Base-by-base conservation (phyloP, 306 rosid genomes). In the Argentina anserina region DNA sequence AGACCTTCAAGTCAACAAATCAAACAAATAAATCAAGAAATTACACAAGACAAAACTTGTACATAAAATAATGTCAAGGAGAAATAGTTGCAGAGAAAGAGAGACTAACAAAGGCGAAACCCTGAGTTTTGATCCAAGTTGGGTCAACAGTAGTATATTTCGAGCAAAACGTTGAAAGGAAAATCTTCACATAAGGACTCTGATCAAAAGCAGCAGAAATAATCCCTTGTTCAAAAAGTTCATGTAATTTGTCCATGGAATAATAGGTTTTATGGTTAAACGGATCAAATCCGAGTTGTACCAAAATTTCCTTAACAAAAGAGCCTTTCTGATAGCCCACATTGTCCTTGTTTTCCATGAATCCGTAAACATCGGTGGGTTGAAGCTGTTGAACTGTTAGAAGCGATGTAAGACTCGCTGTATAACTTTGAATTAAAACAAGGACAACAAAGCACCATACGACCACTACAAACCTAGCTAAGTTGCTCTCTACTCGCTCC, bases 101-200 rank as follows among this genome's bases (percentile, higher is more conserved):
- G 68, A 59, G 33, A 61, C 84, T 88, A 59, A 88, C 92, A 76
- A 85, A 88, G 21, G 78, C 93, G 71, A 84, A 86, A 40, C 93
- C 90, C 0, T 79, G 87, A 2, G 80, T 73, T 68, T 71, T 77
- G n/a, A 39, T 79, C 77, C 47, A 45, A 25, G 6, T 76, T 3
- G 89, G 84, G 26, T 74, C 83, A 69, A 82, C 70, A 81, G 81
- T 87, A 80, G 75, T 47, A 59, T 82, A 87, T 41, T 83, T 81
- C 39, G 84, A 77, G 78, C 86, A 83, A 31, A 72, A 72, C 15
- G 20, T 75, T 75, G 75, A 78, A 29, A 85, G 76, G 50, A 88
- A 73, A 7, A 25, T 67, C 41, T 75, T 75, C 60, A 71, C 65
- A 12, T 83, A 85, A 0, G 87, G 90, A 18, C 62, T 75, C 75